Conservation (phyloP, 1,139 yeast species). For the Geotrichum australiense region DNA sequence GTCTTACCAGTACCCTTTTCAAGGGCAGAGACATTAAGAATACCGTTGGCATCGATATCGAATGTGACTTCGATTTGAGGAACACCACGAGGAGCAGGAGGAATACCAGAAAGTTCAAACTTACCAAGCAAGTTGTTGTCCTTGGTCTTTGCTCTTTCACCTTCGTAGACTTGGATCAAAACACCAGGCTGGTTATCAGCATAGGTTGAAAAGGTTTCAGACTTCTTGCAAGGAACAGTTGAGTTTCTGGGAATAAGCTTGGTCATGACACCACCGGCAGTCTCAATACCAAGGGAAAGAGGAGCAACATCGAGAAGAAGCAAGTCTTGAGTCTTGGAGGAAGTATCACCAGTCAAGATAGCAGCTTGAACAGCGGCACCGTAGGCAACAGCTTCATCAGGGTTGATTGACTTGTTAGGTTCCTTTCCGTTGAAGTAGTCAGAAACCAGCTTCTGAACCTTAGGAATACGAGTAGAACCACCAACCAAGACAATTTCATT, state of each 20-base stretch:
- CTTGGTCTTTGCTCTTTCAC: slow-evolving; percentile 90
- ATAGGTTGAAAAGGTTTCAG: slow-evolving; percentile 85
- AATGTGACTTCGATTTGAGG: slow-evolving; percentile 93
- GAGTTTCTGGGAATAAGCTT: slow-evolving; percentile 66
- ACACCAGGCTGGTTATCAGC: slow-evolving; percentile 95
- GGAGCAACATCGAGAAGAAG: slow-evolving; percentile 97
- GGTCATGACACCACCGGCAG: slow-evolving; percentile 94
- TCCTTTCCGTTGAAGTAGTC: slow-evolving; percentile 97
- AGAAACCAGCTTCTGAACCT: slow-evolving; percentile 78
- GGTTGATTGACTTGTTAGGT: slow-evolving; percentile 97
- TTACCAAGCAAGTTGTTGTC: slow-evolving; percentile 92
- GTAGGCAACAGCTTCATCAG: slow-evolving; percentile 97
- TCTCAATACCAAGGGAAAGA: slow-evolving; percentile 97
- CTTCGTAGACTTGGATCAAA: slow-evolving; percentile 85
- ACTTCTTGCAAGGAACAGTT: slow-evolving; percentile 87
- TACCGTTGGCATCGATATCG: slow-evolving; percentile 89
- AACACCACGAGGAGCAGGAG: slow-evolving; percentile 95
- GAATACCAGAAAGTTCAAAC: slow-evolving; percentile 87
- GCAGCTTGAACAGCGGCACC: slow-evolving; percentile 99
- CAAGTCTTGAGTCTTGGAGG: slow-evolving; percentile 95
- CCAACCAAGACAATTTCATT: slow-evolving; percentile 85
- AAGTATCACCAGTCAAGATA: slow-evolving; percentile 85
- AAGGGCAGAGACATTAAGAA: slow-evolving; percentile 86
- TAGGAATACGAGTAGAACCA: slow-evolving; percentile 93
- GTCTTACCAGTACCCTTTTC: slow-evolving; percentile 87